These are phyloP conservation scores for Gnomoniopsis sp. DNA, from an alignment of 2,329 filamentous ascomycete genomes.

Conservation along the genomic window DNA sequence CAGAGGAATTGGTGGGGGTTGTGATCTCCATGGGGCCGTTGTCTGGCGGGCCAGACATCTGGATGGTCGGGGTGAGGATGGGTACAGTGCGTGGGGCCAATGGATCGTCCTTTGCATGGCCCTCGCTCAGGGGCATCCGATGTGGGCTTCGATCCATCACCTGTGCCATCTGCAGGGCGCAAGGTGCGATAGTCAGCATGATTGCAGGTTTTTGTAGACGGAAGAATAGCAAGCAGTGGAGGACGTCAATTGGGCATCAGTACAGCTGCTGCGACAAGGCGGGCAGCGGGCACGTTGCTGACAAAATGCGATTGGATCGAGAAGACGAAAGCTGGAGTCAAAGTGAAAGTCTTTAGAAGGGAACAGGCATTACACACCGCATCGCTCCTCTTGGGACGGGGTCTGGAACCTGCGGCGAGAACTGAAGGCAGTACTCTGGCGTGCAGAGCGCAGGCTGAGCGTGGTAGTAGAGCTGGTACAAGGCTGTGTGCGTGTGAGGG, in stretches of 20 bases:
- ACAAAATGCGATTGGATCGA: no score
- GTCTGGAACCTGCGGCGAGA: background rate
- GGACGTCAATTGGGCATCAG: no score
- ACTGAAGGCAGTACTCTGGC: no score
- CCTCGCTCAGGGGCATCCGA: slow-evolving; percentile 38
- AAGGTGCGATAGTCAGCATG: slow-evolving; percentile 21
- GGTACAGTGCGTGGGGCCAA: slow-evolving; percentile 54
- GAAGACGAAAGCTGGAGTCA: no score
- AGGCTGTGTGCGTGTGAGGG: no score
- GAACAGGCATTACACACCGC: slow-evolving; percentile 18
- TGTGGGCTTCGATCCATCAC: slow-evolving; percentile 46
- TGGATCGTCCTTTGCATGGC: slow-evolving; percentile 36
- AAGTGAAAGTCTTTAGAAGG: background rate
- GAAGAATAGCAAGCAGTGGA: background rate
- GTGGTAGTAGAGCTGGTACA: no score
- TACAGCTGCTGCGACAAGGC: background rate
- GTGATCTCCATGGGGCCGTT: slow-evolving; percentile 62
- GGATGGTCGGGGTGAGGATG: slow-evolving; percentile 54
- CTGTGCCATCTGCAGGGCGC: slow-evolving; percentile 49
- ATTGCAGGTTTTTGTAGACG: background rate
- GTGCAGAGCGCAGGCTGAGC: no score
- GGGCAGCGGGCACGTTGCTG: slow-evolving; percentile 9
- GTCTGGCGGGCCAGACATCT: slow-evolving; percentile 56
- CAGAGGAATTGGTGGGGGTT: slow-evolving; percentile 46
- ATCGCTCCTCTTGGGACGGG: slow-evolving; percentile 17